phyloP scores from a whole-genome alignment of 345 rosid species.

The Rhizophora apiculata region DNA sequence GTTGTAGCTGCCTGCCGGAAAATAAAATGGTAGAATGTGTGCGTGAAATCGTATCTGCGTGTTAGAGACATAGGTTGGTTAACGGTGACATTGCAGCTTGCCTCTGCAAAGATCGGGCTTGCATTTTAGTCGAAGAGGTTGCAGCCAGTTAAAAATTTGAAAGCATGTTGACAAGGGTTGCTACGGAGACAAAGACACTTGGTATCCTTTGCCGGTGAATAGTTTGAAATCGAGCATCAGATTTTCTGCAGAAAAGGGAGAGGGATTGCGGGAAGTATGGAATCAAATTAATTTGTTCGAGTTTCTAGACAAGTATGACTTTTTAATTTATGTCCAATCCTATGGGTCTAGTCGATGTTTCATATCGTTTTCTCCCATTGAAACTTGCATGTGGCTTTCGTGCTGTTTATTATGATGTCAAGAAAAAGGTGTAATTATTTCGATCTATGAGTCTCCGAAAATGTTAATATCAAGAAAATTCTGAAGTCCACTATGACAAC shows the following conservation, averaged over 20 bases:
- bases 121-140: slow-evolving; percentile 4
- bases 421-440: slow-evolving; percentile 15
- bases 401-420: slow-evolving; percentile 20
- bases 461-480: too few species aligned
- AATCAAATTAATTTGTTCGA: slow-evolving; percentile 51
- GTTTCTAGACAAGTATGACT: slow-evolving; percentile 45
- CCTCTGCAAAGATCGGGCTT: not conserved
- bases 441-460: slow-evolving; percentile 4
- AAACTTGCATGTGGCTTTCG: slow-evolving; percentile 33
- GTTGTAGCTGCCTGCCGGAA: not conserved
- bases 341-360: slow-evolving; percentile 44
- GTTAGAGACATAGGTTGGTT: slow-evolving; percentile 4
- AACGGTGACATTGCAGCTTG: slow-evolving; percentile 5
- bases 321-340: slow-evolving; percentile 32
- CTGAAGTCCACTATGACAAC: slow-evolving; percentile 45
- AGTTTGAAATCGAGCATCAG: slow-evolving; percentile 28
- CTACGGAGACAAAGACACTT: not conserved
- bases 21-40: not conserved
- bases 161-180: slow-evolving; percentile 11
- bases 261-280: slow-evolving; percentile 26
- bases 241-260: slow-evolving; percentile 21
- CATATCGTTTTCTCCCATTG: slow-evolving; percentile 36
- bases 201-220: slow-evolving; percentile 17
- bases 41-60: not conserved
- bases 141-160: slow-evolving; percentile 11